These are phyloP conservation scores for Lizonia empirigonia DNA, from an alignment of 2,329 filamentous ascomycete genomes.

Conservation along the genomic window DNA sequence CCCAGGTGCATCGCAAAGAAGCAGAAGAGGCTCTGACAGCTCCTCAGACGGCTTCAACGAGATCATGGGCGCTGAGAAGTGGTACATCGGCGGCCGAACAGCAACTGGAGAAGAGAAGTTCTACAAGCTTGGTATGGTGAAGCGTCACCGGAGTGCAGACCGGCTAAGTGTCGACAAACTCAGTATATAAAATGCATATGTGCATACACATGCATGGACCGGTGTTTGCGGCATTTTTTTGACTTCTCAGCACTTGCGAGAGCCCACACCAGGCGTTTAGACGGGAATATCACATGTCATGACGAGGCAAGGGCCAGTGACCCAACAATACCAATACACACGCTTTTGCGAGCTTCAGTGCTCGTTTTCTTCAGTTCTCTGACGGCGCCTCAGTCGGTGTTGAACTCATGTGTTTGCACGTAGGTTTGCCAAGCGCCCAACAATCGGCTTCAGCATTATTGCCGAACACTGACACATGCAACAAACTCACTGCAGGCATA, in stretches of 20 bases:
- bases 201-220: constrained; percentile 30
- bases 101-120: constrained; percentile 79
- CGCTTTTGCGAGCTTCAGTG: constrained; percentile 16
- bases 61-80: constrained; percentile 73
- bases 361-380: constrained; percentile 7
- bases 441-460: constrained; percentile 3
- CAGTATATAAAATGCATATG: constrained; percentile 64
- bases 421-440: constrained; percentile 18
- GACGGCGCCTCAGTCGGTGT: not conserved
- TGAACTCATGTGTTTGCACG: constrained; percentile 7
- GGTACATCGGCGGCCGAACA: constrained; percentile 80
- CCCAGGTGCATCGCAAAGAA: constrained; percentile 40
- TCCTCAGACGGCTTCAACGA: constrained; percentile 78
- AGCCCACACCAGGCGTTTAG: constrained; percentile 19
- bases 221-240: constrained; percentile 34
- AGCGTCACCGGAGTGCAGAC: constrained; percentile 74
- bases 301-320: not conserved
- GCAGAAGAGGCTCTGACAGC: constrained; percentile 73
- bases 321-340: constrained; percentile 16
- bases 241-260: constrained; percentile 17
- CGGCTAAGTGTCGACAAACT: constrained; percentile 75
- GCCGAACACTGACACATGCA: not conserved
- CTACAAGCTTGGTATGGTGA: constrained; percentile 79
- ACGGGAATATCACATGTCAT: constrained; percentile 10
- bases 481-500: not conserved